These are phyloP conservation scores for Sedum album DNA, from an alignment of 164 flowering plant species.

Conservation along the genomic window DNA sequence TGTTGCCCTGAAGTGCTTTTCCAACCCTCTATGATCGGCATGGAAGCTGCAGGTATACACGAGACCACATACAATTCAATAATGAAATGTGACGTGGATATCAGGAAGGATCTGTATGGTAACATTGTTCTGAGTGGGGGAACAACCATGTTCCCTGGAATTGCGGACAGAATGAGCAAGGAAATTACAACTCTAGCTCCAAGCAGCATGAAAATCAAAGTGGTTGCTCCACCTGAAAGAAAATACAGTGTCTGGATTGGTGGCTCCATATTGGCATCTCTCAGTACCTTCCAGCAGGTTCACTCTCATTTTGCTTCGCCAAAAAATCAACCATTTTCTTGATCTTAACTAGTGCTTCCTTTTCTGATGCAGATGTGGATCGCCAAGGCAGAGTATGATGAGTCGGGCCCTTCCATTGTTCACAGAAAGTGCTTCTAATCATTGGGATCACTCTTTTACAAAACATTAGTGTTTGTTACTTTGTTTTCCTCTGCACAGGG, in stretches of 20 bases:
- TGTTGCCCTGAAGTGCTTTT: constrained; percentile 4
- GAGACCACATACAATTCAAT: constrained; percentile 7
- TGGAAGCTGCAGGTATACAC: constrained; percentile 7
- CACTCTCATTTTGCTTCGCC: too few species aligned
- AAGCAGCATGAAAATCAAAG: constrained; percentile 7
- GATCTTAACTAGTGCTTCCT: too few species aligned
- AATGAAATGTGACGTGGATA: constrained; percentile 8
- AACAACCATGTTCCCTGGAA: constrained; percentile 4
- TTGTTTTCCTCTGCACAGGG: too few species aligned
- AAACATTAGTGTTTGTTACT: too few species aligned
- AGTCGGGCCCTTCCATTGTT: too few species aligned
- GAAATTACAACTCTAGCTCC: constrained; percentile 5
- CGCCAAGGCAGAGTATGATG: too few species aligned
- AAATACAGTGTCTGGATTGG: constrained; percentile 8
- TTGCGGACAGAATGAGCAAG: constrained; percentile 7
- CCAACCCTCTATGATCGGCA: constrained; percentile 6
- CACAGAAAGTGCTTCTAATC: too few species aligned
- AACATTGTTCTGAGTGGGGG: constrained; percentile 7
- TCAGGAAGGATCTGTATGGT: constrained; percentile 7
- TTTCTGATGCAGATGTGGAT: too few species aligned
- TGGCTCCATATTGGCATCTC: background rate
- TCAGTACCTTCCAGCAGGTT: constrained; percentile 9
- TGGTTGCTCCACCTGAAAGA: constrained; percentile 2
- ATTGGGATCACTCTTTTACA: too few species aligned
- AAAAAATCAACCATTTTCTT: too few species aligned